Base-by-base conservation (phyloP, 352 stramenopile species). In the Peronospora destructor region DNA sequence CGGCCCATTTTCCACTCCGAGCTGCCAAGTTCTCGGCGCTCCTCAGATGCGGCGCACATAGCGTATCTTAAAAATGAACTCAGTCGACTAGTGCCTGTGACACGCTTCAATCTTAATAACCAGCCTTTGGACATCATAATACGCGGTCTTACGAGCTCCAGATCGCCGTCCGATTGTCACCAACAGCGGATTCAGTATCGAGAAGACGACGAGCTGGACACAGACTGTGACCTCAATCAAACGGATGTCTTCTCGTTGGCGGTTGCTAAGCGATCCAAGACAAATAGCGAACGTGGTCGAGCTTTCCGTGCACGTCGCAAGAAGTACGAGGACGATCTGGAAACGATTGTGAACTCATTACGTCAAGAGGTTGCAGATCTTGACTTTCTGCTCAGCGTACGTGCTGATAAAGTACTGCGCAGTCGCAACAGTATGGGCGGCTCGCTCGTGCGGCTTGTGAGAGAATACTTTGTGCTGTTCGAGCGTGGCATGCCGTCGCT, bases 231-330 rank as follows among this genome's bases (percentile, higher is more conserved):
- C n/a, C 33, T 4, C 0, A 37, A 9, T 19, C 33, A 43, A 32
- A 14, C 17, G 10, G 19, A 30, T 14, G 6, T n/a, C 16, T n/a
- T 41, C 17, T 23, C 36, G 0, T 7, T 2, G 6, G 10, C 26
- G 2, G 6, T 48, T n/a, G 49, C 41, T 16, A 64, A 68, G 33
- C 53, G 43, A 33, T 69, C 47, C 55, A 86, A 79, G 50, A 77
- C 56, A n/a, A 86, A 86, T 59, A 85, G 73, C 45, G 76, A 85
- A 45, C 76, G 76, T 23, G 73, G 71, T 16, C 74, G 71, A 32
- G 68, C 56, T 36, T 87, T 85, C 48, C 76, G 76, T 28, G 71
- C 68, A 3, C 75, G 73, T 29, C 68, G 66, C 34, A 78, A 70
- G 44, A 47, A 67, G 43, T 68, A 84, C 49, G 71, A 85, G 38